Conservation (phyloP, 768 basidiomycete species). For the Boletales sp. region DNA sequence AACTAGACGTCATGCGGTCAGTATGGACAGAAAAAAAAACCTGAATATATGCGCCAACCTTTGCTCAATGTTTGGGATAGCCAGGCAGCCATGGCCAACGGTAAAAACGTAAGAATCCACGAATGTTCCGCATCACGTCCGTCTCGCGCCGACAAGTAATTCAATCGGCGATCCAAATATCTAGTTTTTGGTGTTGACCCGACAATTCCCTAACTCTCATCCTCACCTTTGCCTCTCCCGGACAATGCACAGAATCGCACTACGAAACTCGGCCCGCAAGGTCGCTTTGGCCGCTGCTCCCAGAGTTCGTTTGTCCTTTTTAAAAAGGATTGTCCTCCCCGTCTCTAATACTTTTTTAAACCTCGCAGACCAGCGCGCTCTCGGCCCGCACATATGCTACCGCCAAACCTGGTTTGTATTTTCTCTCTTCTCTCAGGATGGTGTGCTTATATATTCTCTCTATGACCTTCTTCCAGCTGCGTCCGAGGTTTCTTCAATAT, state of each 20-base stretch:
- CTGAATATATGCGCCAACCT: conserved; percentile 12
- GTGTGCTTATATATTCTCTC: conserved; percentile 13
- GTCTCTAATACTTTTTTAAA: conserved; percentile 6
- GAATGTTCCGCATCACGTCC: conserved; percentile 1
- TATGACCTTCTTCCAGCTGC: conserved; percentile 59
- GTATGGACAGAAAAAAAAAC: not conserved
- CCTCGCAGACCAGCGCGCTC: conserved; percentile 40
- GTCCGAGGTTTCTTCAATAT: conserved; percentile 98
- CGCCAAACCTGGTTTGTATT: conserved; percentile 86
- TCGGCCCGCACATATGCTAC: conserved; percentile 89
- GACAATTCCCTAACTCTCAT: conserved; percentile 40
- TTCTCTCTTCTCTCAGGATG: not conserved
- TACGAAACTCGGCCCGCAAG: conserved; percentile 80
- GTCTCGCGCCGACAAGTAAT: conserved; percentile 14
- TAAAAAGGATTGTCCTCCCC: not conserved
- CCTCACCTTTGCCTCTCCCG: conserved; percentile 41
- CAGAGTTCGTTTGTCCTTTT: conserved; percentile 45
- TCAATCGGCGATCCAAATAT: conserved; percentile 30
- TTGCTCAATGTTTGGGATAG: conserved; percentile 20
- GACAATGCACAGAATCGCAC: conserved; percentile 80
- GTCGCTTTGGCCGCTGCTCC: conserved; percentile 64
- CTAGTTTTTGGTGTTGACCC: conserved; percentile 31
- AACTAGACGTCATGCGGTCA: conserved; percentile 13
- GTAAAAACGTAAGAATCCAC: conserved; percentile 6
- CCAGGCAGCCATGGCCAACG: conserved; percentile 24